Base-by-base conservation (phyloP, 495 filamentous ascomycete species). In the Xylaria grammica region DNA sequence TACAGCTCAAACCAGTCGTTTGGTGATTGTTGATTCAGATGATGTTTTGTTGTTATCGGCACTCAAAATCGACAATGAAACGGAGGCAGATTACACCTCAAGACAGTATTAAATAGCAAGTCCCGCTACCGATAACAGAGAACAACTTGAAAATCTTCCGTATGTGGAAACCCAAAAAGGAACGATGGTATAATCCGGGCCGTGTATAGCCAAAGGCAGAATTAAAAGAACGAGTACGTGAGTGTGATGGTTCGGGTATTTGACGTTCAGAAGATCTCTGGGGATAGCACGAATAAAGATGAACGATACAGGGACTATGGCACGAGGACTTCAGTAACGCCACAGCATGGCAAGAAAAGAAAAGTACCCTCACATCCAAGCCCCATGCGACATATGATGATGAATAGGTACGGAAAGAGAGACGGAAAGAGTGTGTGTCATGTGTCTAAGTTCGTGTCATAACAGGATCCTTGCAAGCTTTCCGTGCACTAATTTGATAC, bases 401-500 rank as follows among this genome's bases (percentile, higher is more conserved):
- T 24, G 38, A 10, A 44, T 17, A 62, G 30, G 46, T 32, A 45
- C 19, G 26, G 27, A 22, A 3, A 49, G 45, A 45, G 45, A 27
- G 15, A 17, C 17, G n/a, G 22, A 44, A n/a, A 44, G 26, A 58
- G 6, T 27, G 54, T 29, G 54, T 20, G 38, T 44, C 56, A 46
- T 48, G 26, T 59, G 44, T 36, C 56, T 45, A 36, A 45, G 38
- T 29, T 34, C 27, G 56, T 48, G 44, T 48, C 24, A 20, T 61
- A 11, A n/a, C 58, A 50, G 30, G 46, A 58, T 46, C 53, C 62
- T 22, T 57, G 62, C 53, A 40, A 38, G 45, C 44, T 50, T 57
- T 53, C 62, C 62, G 62, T 50, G 53, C 20, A 48, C 53, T 58
- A 57, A 64, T 42, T 58, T 32, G 32, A 40, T 48, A 42, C 36